A percentile compares a stretch with the other conserved stretches of the same genome.
These are phyloP conservation scores for Scedosporium aurantiacum DNA, from an alignment of 2,329 filamentous ascomycete genomes.

Conservation along the genomic window DNA sequence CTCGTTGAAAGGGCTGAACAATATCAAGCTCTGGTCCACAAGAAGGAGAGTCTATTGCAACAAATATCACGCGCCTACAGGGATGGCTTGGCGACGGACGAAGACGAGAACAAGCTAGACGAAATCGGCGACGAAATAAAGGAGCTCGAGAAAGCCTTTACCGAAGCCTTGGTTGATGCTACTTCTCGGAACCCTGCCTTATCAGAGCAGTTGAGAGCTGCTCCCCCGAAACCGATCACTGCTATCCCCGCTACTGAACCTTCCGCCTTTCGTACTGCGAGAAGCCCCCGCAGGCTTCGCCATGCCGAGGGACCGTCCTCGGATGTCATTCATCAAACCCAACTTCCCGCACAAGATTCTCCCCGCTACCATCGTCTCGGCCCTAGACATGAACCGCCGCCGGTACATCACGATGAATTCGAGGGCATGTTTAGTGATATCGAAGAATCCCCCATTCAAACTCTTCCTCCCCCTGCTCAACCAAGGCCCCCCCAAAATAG, in stretches of 20 bases:
- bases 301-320: slow-evolving; percentile 23
- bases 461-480: background rate
- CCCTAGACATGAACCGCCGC: slow-evolving; percentile 11
- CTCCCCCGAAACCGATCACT: slow-evolving; percentile 8
- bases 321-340: slow-evolving; percentile 42
- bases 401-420: slow-evolving; percentile 15
- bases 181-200: slow-evolving; percentile 32
- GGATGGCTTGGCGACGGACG: slow-evolving; percentile 37
- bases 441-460: background rate
- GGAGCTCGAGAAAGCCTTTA: slow-evolving; percentile 29
- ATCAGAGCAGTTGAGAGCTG: slow-evolving; percentile 17
- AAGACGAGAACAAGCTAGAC: slow-evolving; percentile 39
- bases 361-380: slow-evolving; percentile 14
- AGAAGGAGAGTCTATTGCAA: slow-evolving; percentile 34
- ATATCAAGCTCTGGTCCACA: slow-evolving; percentile 29
- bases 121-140: slow-evolving; percentile 34
- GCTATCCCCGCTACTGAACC: slow-evolving; percentile 34
- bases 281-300: slow-evolving; percentile 21
- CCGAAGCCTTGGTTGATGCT: slow-evolving; percentile 28
- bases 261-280: slow-evolving; percentile 16
- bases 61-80: slow-evolving; percentile 39
- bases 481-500: background rate
- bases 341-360: slow-evolving; percentile 23
- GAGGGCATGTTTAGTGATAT: slow-evolving; percentile 11
- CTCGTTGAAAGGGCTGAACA: slow-evolving; percentile 29